phyloP scores from a whole-genome alignment of 1,284 basidiomycete species.

The Apiotrichum akiyoshidainum region DNA sequence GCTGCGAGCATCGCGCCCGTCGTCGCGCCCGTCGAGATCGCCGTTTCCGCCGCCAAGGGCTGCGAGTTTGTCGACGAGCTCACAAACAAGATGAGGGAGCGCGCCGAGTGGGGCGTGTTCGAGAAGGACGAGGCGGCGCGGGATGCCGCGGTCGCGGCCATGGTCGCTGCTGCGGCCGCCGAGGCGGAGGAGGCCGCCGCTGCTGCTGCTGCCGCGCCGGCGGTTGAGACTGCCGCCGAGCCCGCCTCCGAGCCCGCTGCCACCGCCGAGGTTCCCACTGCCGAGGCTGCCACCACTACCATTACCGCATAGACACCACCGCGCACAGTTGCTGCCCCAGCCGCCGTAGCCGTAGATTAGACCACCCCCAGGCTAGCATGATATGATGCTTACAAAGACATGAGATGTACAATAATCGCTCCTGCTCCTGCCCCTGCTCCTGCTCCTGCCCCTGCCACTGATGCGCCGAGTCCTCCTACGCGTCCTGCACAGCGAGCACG shows the following conservation, averaged over 20 bases:
- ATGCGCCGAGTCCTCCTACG: no score
- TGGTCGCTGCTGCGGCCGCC: not conserved
- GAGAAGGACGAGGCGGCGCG: constrained; percentile 1
- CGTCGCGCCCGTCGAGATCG: constrained; percentile 45
- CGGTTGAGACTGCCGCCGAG: not conserved
- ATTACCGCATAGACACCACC: not conserved
- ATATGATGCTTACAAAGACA: no score
- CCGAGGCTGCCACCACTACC: not conserved
- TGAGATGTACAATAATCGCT: not conserved
- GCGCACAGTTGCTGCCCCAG: not conserved
- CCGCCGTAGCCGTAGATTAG: no score
- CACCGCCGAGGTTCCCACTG: not conserved
- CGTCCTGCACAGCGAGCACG: not conserved
- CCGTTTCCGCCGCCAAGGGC: constrained; percentile 22
- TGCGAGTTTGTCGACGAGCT: constrained; percentile 18
- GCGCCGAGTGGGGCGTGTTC: constrained; percentile 18
- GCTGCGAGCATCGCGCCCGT: constrained; percentile 26
- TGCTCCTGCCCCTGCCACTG: no score
- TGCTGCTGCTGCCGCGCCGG: not conserved
- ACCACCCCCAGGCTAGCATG: no score
- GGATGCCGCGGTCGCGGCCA: not conserved
- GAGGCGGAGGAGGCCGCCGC: not conserved
- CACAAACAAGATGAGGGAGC: constrained; percentile 3
- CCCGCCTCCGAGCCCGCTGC: not conserved
- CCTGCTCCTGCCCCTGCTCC: no score